These are phyloP conservation scores for Laguncularia racemosa DNA, from an alignment of 345 rosid species.

Conservation along the genomic window DNA sequence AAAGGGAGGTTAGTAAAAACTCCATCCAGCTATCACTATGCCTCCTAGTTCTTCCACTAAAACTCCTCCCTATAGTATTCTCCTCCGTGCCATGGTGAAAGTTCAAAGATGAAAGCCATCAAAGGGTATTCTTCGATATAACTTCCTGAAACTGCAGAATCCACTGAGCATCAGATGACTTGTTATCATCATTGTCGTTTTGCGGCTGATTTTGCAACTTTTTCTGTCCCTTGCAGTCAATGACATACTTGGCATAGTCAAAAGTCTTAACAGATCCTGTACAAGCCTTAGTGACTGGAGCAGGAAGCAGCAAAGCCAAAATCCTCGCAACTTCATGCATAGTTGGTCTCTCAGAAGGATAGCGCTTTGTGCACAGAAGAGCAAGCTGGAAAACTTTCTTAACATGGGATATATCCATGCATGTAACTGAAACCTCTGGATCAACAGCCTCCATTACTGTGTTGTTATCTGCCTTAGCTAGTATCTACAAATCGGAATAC, in stretches of 20 bases:
- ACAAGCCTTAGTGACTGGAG: conserved; percentile 30
- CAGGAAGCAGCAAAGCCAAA: conserved; percentile 56
- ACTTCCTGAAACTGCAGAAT: conserved; percentile 56
- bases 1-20: no score
- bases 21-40: no score
- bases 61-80: no score
- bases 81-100: no score
- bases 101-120: neutral
- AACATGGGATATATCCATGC: conserved; percentile 52
- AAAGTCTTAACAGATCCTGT: conserved; percentile 23
- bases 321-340: conserved; percentile 87
- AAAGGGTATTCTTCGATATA: conserved; percentile 61
- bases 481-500: conserved; percentile 30
- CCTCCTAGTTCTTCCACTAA: no score
- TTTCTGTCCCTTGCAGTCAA: conserved; percentile 31
- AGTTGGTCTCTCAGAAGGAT: conserved; percentile 73
- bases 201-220: conserved; percentile 16
- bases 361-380: conserved; percentile 62
- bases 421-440: conserved; percentile 78
- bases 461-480: conserved; percentile 64
- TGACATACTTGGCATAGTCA: conserved; percentile 39
- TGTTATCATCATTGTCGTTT: conserved; percentile 21
- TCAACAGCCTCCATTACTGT: conserved; percentile 93
- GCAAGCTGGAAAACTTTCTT: conserved; percentile 76
- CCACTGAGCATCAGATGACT: conserved; percentile 65